Evolutionary conservation across 495 filamentous ascomycete species (phyloP).

Genomic region (Pyrenula massariospora): DNA sequence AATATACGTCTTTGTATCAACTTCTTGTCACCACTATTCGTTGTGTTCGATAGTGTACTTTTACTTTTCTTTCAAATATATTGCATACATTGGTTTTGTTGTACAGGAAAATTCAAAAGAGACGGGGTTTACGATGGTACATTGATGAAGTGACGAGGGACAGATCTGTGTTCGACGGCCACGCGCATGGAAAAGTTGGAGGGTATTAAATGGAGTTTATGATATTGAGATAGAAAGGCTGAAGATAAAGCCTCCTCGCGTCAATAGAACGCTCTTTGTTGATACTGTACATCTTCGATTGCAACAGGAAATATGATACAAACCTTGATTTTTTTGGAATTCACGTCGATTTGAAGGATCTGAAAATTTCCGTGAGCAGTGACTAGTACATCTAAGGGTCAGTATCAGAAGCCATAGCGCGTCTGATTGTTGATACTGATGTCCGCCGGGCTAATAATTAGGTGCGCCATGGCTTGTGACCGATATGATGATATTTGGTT

Average conservation of each 20-base stretch:
- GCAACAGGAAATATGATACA: too few species aligned
- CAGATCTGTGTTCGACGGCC: background rate
- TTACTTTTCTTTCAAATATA: background rate
- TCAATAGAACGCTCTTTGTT: background rate
- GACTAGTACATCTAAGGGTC: too few species aligned
- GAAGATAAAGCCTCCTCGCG: background rate
- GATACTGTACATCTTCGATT: too few species aligned
- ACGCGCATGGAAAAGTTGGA: background rate
- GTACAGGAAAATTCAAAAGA: background rate
- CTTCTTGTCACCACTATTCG: background rate
- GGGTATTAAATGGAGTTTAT: background rate
- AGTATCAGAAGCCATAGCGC: too few species aligned
- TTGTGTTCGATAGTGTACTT: background rate
- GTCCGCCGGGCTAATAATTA: too few species aligned
- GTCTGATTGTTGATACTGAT: too few species aligned
- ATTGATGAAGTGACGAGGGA: background rate
- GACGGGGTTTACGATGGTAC: background rate
- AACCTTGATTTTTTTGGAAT: too few species aligned
- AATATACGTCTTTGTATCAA: background rate
- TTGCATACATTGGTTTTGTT: background rate
- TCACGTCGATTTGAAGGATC: too few species aligned
- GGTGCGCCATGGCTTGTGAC: too few species aligned
- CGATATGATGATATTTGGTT: too few species aligned
- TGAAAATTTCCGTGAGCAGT: too few species aligned
- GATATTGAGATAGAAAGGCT: background rate